Base-by-base conservation (phyloP, 2,329 filamentous ascomycete species). In the Dactylellina cionopaga region DNA sequence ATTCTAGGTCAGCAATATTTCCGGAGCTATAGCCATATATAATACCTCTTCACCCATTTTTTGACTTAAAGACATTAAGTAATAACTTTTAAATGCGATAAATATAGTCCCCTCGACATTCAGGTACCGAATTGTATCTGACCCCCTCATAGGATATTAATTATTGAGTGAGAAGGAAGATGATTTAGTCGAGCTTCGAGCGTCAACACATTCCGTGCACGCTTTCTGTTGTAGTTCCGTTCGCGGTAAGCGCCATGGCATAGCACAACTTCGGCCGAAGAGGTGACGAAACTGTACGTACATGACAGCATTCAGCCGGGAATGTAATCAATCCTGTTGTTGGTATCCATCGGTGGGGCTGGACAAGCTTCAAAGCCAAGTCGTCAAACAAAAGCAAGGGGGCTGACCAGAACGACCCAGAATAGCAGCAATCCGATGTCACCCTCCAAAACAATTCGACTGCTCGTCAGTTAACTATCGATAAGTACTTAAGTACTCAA, bases 341-440 rank as follows among this genome's bases (percentile, higher is more conserved):
- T n/a, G 24, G 56, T 24, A 7, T 29, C 9, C 6, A 11, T 52
- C n/a, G 46, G n/a, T 37, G 25, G 59, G 47, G 44, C 47, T 54
- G 37, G 39, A 39, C 46, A 63, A 63, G 59, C 46, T 51, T 54
- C 49, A 10, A 25, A 54, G 49, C 49, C 49, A 54, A 37, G 37
- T 56, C 43, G 46, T 59, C 49, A 17, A 15, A 37, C n/a, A n/a
- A n/a, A n/a, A n/a, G n/a, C n/a, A n/a, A n/a, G n/a, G 33, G 35
- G 52, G 62, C 22, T 22, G 15, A 39, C 51, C 19, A 44, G 25
- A 49, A 41, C 25, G 27, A 15, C 39, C 49, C 27, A 54, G 47
- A 64, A 55, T 54, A 64, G 60, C 54, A 64, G 29, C 27, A n/a
- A 2, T 41, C 7, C 46, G 31, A 64, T 64, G 60, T 64, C 49